phyloP scores from a whole-genome alignment of 169 alveolate genomes.

The Cytauxzoon felis region DNA sequence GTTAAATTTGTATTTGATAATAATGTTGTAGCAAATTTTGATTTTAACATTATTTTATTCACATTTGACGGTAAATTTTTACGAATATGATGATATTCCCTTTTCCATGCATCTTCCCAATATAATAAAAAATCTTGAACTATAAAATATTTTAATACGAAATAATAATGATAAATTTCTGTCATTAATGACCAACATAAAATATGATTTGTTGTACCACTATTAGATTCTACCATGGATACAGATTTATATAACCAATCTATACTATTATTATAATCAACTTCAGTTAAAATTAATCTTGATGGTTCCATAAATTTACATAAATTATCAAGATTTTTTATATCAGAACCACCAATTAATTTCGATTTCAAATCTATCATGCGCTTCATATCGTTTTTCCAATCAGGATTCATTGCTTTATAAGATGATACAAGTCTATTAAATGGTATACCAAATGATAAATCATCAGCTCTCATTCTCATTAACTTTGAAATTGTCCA shows the following conservation, averaged over 20 bases:
- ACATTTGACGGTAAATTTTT: background rate
- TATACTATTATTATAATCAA: background rate
- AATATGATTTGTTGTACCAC: too few relatives aligned
- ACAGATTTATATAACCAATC: background rate
- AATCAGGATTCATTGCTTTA: background rate
- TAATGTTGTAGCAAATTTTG: conserved; percentile 13
- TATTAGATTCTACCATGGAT: background rate
- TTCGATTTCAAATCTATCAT: background rate
- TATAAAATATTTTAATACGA: background rate
- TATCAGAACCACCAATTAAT: background rate
- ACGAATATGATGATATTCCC: conserved; percentile 11
- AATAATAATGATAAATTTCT: background rate
- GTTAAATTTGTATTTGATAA: background rate
- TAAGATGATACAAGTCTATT: background rate
- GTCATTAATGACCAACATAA: background rate
- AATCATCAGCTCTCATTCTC: background rate
- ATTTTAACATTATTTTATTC: background rate
- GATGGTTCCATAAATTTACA: background rate
- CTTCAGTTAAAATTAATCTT: background rate
- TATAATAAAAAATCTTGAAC: conserved; percentile 1
- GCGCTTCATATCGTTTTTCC: background rate
- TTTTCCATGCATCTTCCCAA: conserved; percentile 42
- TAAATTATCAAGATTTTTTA: too few relatives aligned
- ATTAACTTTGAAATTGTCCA: background rate
- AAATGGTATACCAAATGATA: background rate